Evolutionary conservation across 371 early-diverging fungal species (phyloP).

Genomic region (Furculomyces boomerangus): DNA sequence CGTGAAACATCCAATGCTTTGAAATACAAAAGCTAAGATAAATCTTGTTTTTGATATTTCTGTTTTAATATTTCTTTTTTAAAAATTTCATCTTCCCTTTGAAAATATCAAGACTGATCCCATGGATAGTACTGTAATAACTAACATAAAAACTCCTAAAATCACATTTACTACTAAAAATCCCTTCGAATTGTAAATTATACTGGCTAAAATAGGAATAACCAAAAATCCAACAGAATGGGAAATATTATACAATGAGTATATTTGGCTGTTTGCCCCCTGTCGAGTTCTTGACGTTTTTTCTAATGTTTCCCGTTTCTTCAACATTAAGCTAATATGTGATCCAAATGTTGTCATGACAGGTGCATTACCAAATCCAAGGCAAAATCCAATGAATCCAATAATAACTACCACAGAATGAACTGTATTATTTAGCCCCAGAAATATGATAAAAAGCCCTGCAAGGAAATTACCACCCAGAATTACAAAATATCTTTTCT

Average conservation of each 20-base stretch:
- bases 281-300: neutral
- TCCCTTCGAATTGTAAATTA: neutral
- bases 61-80: too few species aligned
- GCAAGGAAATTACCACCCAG: constrained; percentile 9
- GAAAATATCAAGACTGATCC: too few species aligned
- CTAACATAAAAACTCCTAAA: neutral
- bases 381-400: constrained; percentile 9
- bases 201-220: constrained; percentile 7
- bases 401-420: constrained; percentile 13
- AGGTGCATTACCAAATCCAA: constrained; percentile 17
- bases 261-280: constrained; percentile 22
- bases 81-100: too few species aligned
- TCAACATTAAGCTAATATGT: constrained; percentile 15
- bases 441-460: constrained; percentile 7
- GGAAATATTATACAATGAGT: constrained; percentile 25
- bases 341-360: constrained; percentile 20
- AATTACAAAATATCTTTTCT: constrained; percentile 18
- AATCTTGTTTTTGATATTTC: too few species aligned
- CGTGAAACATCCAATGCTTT: too few species aligned
- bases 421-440: constrained; percentile 14
- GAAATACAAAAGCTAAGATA: too few species aligned
- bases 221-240: constrained; percentile 23
- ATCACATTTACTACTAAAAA: neutral
- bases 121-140: neutral
- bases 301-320: constrained; percentile 2